Evolutionary conservation across 306 rosid genomes (phyloP).

Genomic region (Glycine tomentella): DNA sequence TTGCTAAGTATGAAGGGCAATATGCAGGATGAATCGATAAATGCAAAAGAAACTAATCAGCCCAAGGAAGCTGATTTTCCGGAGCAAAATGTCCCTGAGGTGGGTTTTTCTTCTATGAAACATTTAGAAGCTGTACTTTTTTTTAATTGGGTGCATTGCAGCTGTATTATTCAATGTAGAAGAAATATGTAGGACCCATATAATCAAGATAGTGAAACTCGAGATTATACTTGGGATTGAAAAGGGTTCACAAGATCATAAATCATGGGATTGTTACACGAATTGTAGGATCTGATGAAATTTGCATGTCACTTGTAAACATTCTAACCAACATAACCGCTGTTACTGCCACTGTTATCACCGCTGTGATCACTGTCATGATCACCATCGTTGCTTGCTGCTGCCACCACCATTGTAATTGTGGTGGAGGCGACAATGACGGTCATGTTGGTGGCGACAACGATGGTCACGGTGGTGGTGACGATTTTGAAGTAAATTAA

Average conservation of each 20-base stretch:
- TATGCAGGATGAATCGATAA: slow-evolving; percentile 61
- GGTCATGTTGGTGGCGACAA: no score
- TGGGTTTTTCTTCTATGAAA: slow-evolving; percentile 44
- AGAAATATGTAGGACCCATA: slow-evolving; percentile 24
- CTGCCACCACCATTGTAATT: no score
- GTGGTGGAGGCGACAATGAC: no score
- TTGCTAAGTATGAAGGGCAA: slow-evolving; percentile 38
- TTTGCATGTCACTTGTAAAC: no score
- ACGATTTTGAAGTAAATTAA: no score
- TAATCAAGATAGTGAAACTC: background rate
- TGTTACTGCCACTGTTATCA: no score
- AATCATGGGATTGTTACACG: background rate
- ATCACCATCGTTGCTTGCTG: no score
- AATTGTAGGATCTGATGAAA: no score
- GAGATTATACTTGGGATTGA: background rate
- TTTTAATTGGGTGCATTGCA: background rate
- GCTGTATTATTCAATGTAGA: slow-evolving; percentile 12
- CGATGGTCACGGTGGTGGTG: no score
- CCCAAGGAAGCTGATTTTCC: slow-evolving; percentile 52
- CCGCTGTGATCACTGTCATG: no score
- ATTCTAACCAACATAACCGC: no score
- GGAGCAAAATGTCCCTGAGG: slow-evolving; percentile 77
- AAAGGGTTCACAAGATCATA: background rate
- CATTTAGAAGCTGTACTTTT: slow-evolving; percentile 10
- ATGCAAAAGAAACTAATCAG: slow-evolving; percentile 48